Evolutionary conservation across 192 early-diverging fungal species (phyloP).

Genomic region (Obelidium mucronatum): DNA sequence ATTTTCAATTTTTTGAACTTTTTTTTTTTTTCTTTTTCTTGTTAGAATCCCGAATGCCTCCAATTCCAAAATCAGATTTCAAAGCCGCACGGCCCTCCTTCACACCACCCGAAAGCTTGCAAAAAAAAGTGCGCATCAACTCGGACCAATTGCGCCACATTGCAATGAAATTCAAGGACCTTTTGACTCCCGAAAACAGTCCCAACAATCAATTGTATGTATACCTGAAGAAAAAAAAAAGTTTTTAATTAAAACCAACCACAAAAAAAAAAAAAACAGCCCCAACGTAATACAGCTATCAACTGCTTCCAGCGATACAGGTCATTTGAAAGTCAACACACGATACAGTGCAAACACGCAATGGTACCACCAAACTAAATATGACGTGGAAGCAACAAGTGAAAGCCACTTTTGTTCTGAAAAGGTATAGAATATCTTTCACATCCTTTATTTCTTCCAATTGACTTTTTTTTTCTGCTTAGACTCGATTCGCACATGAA

Average conservation of each 20-base stretch:
- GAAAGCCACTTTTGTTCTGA: not conserved
- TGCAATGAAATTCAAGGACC: not conserved
- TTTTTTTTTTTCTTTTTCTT: no score
- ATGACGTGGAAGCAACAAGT: not conserved
- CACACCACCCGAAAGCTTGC: not conserved
- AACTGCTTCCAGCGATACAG: not conserved
- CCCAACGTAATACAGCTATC: not conserved
- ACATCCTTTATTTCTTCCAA: not conserved
- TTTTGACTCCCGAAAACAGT: not conserved
- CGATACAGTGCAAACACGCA: conserved; percentile 20
- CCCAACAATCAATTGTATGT: not conserved
- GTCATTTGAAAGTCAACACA: not conserved
- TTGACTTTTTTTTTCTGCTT: not conserved
- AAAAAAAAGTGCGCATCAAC: not conserved
- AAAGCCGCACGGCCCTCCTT: not conserved
- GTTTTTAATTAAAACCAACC: not conserved
- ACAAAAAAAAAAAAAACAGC: not conserved
- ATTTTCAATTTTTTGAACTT: no score
- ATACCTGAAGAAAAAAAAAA: no score
- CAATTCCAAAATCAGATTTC: not conserved
- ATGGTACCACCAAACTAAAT: conserved; percentile 6
- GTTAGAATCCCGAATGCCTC: not conserved
- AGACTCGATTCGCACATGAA: not conserved
- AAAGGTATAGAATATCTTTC: not conserved
- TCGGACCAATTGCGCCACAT: not conserved